Conservation (phyloP, 805 yeast species). For the Ogataea populi-albae region DNA sequence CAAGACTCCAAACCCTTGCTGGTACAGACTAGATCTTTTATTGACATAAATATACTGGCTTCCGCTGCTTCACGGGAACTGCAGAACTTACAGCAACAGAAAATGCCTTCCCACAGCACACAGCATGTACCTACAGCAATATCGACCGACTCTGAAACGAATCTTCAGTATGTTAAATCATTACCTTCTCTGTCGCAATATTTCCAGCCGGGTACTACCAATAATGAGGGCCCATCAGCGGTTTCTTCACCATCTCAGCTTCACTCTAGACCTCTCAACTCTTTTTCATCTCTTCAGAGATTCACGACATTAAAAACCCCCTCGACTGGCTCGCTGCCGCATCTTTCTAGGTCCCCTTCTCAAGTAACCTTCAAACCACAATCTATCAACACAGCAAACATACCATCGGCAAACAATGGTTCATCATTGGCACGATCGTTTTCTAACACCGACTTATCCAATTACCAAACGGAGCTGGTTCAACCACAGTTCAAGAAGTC, state of each 20-base stretch:
- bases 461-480: slow-evolving; percentile 10
- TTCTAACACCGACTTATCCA: slow-evolving; percentile 42
- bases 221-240: slow-evolving; percentile 22
- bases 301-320: slow-evolving; percentile 38
- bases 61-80: slow-evolving; percentile 56
- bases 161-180: slow-evolving; percentile 43
- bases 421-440: slow-evolving; percentile 25
- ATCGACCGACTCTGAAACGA: slow-evolving; percentile 5
- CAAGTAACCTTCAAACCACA: slow-evolving; percentile 7
- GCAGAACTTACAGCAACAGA: slow-evolving; percentile 36
- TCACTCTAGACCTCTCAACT: slow-evolving; percentile 28
- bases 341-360: slow-evolving; percentile 10
- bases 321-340: slow-evolving; percentile 17
- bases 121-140: slow-evolving; percentile 1
- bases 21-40: slow-evolving; percentile 19
- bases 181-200: slow-evolving; percentile 51
- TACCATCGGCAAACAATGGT: slow-evolving; percentile 10
- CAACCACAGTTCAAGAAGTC: slow-evolving; percentile 45
- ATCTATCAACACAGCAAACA: slow-evolving; percentile 5
- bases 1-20: slow-evolving; percentile 21
- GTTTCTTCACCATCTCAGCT: slow-evolving; percentile 36
- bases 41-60: slow-evolving; percentile 51
- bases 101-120: slow-evolving; percentile 6
- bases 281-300: slow-evolving; percentile 43
- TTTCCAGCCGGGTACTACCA: slow-evolving; percentile 38